These are phyloP conservation scores for Phytomonas sp. DNA, from an alignment of 208 protist species.

Conservation along the genomic window DNA sequence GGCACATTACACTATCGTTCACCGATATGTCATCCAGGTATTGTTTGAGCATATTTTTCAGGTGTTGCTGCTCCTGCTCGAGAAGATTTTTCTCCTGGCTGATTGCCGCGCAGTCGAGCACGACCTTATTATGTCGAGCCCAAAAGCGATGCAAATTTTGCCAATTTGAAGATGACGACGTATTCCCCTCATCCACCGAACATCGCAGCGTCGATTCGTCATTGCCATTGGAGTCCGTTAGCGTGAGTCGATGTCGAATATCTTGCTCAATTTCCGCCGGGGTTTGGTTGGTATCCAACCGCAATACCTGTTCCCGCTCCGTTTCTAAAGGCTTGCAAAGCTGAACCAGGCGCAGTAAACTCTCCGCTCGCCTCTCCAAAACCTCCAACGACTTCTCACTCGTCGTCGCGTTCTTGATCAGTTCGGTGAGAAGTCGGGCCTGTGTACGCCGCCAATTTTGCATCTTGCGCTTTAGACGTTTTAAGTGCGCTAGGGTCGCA, in stretches of 20 bases:
- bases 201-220: slow-evolving; percentile 15
- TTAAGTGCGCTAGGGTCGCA: slow-evolving; percentile 83
- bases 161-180: slow-evolving; percentile 75
- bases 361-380: slow-evolving; percentile 68
- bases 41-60: slow-evolving; percentile 88
- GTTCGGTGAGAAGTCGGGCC: slow-evolving; percentile 67
- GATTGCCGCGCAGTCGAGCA: slow-evolving; percentile 92
- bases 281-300: slow-evolving; percentile 73
- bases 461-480: slow-evolving; percentile 92
- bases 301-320: slow-evolving; percentile 92
- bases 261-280: slow-evolving; percentile 69
- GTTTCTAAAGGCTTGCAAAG: slow-evolving; percentile 92
- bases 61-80: slow-evolving; percentile 81
- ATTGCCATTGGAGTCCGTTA: slow-evolving; percentile 23
- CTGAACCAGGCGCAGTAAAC: slow-evolving; percentile 90
- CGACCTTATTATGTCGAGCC: slow-evolving; percentile 93
- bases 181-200: slow-evolving; percentile 13
- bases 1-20: slow-evolving; percentile 85
- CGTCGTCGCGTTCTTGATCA: slow-evolving; percentile 85
- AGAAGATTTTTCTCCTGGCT: slow-evolving; percentile 84
- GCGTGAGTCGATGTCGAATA: slow-evolving; percentile 39
- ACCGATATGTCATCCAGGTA: slow-evolving; percentile 95
- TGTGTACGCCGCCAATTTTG: slow-evolving; percentile 86
- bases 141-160: slow-evolving; percentile 91
- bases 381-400: slow-evolving; percentile 66